Percentiles rank a stretch among this genome's conserved stretches.
These are phyloP conservation scores for Cercophora scortea DNA, from an alignment of 495 filamentous ascomycete species.

Conservation along the genomic window DNA sequence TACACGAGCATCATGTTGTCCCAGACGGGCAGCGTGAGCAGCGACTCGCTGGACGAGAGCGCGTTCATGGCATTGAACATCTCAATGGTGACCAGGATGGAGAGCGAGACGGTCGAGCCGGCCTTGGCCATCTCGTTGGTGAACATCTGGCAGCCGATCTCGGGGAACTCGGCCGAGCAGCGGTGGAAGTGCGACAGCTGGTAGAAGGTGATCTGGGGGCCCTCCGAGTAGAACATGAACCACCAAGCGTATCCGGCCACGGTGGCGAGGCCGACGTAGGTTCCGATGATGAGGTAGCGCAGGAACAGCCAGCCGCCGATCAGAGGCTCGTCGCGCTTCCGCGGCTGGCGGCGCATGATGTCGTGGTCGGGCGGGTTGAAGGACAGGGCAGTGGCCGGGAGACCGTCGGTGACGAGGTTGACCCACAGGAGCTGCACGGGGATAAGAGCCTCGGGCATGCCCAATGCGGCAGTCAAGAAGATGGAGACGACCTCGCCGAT, in stretches of 20 bases:
- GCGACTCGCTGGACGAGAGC: constrained; percentile 87
- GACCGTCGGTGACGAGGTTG: constrained; percentile 95
- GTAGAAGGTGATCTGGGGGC: constrained; percentile 87
- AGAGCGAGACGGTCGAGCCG: constrained; percentile 92
- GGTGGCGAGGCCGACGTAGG: constrained; percentile 89
- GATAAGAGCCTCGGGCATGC: constrained; percentile 97
- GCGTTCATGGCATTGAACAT: constrained; percentile 99
- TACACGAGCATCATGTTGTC: constrained; percentile 96
- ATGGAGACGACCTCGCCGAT: constrained; percentile 99
- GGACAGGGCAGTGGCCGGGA: constrained; percentile 91
- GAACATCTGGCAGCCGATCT: constrained; percentile 95
- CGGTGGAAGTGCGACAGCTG: constrained; percentile 92
- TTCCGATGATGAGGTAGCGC: constrained; percentile 93
- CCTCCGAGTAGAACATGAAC: constrained; percentile 94
- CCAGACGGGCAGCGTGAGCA: constrained; percentile 89
- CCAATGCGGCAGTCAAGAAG: constrained; percentile 92
- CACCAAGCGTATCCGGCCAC: constrained; percentile 99
- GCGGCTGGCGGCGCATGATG: constrained; percentile 86
- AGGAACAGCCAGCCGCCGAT: constrained; percentile 96
- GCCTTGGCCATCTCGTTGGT: constrained; percentile 79
- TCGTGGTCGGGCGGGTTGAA: constrained; percentile 98
- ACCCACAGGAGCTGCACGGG: constrained; percentile 99
- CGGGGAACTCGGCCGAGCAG: constrained; percentile 78
- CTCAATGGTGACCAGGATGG: constrained; percentile 90
- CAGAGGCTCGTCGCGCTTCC: constrained; percentile 85